Evolutionary conservation across 352 stramenopile genomes (phyloP).

Genomic region (Globisporangium mamillatum): DNA sequence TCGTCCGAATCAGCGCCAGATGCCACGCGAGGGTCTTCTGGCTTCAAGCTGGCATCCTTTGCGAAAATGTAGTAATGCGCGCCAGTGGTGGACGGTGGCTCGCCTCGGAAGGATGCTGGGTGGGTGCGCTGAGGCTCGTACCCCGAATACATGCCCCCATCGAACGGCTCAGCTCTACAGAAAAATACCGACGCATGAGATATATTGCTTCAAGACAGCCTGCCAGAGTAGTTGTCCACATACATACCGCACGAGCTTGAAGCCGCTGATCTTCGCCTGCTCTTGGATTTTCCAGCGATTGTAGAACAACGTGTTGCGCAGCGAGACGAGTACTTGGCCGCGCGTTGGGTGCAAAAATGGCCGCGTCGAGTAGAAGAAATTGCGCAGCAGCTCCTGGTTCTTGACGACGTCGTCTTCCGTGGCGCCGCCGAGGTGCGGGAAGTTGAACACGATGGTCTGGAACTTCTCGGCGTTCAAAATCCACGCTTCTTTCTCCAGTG

Average conservation of each 20-base stretch:
- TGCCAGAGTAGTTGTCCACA: neutral
- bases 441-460: slow-evolving; percentile 82
- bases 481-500: slow-evolving; percentile 56
- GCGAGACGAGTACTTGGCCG: slow-evolving; percentile 67
- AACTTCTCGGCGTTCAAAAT: slow-evolving; percentile 43
- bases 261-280: slow-evolving; percentile 60
- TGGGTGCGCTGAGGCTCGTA: slow-evolving; percentile 79
- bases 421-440: slow-evolving; percentile 78
- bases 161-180: slow-evolving; percentile 57
- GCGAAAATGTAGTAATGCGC: slow-evolving; percentile 70
- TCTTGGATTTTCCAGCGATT: slow-evolving; percentile 81
- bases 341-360: slow-evolving; percentile 53
- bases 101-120: slow-evolving; percentile 66
- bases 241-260: slow-evolving; percentile 56
- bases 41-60: slow-evolving; percentile 32
- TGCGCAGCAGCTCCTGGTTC: slow-evolving; percentile 72
- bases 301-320: slow-evolving; percentile 82
- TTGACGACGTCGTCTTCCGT: slow-evolving; percentile 81
- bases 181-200: too few species aligned
- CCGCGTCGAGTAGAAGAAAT: slow-evolving; percentile 75
- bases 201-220: too few species aligned
- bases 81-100: slow-evolving; percentile 66
- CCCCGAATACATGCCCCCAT: slow-evolving; percentile 62
- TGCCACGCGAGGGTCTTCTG: slow-evolving; percentile 24
- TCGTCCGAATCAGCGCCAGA: neutral